Percentiles rank a stretch among this genome's conserved stretches.
Evolutionary conservation across 192 early-diverging fungal species (phyloP).

Genomic region (Backusella liffmaniae): DNA sequence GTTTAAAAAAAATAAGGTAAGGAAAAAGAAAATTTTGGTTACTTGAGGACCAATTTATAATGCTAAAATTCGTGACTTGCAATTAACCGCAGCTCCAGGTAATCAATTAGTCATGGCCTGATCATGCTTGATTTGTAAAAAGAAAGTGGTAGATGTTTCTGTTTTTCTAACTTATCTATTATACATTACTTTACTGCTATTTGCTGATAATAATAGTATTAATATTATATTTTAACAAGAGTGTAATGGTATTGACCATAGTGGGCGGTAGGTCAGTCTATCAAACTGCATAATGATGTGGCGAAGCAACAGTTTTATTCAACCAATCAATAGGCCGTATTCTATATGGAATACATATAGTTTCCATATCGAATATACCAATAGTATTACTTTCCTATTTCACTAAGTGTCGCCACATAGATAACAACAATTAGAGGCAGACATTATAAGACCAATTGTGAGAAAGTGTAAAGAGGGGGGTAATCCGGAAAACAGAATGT

Average conservation of each 20-base stretch:
- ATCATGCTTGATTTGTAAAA: not conserved
- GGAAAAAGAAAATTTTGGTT: conserved; percentile 1
- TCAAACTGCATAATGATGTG: not conserved
- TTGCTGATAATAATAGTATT: not conserved
- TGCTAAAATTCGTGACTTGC: not conserved
- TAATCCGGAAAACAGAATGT: not conserved
- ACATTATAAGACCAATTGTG: not conserved
- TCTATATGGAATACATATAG: too few species aligned
- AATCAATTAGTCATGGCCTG: not conserved
- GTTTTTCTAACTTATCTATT: not conserved
- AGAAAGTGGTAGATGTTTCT: not conserved
- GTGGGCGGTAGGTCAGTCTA: not conserved
- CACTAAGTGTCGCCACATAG: too few species aligned
- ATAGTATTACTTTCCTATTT: too few species aligned
- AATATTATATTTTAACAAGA: not conserved
- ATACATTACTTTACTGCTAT: not conserved
- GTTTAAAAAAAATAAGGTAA: not conserved
- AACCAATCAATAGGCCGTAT: too few species aligned
- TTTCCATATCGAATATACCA: too few species aligned
- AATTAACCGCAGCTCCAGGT: not conserved
- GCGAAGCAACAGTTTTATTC: not conserved
- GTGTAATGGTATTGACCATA: not conserved
- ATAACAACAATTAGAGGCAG: too few species aligned
- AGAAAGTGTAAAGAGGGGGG: not conserved
- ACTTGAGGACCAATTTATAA: not conserved